Evolutionary conservation across 192 early-diverging fungal species (phyloP), one percentile per base, ranked within the genome.

Genomic region (Fimicolochytrium jonesii): DNA sequence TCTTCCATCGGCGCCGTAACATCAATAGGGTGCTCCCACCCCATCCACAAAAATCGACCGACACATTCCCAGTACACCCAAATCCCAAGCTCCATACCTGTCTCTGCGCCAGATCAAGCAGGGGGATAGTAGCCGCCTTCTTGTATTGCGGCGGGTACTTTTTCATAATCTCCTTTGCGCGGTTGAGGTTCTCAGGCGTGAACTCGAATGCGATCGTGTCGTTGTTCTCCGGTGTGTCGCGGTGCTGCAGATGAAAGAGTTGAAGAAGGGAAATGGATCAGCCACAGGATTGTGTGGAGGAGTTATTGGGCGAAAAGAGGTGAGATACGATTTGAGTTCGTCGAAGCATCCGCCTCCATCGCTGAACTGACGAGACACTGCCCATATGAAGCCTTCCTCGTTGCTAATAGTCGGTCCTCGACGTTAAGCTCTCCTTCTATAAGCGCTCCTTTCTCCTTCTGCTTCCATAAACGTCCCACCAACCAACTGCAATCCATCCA

Each of bases 111-210:
- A 99, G 71, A 67, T 99, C 92, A 50, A 99, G 80, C 30, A 98
- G 79, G 11, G 95, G 95, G 74, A 95, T 93, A 70, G 90, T 88
- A 32, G 95, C 95, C 11, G 86, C 92, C 86, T 96, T 96, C 76
- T 97, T 97, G 82, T 98, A 98, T 74, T 98, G 94, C 36, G 91
- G 80, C 49, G 96, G 96, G 68, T 97, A 99, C 68, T 93, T 94
- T 55, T 82, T 85, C 39, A 99, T 77, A 42, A 99, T 93, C 62
- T 86, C 90, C 50, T 86, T 68, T 17, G 92, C 92, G 23, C 91
- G 81, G 56, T 84, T 73, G 60, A 82, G 61, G 79, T 90, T 94
- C 51, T 91, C 88, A 2, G 83, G 30, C 37, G 79, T 83, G 73
- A 97, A 95, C 70, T 91, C 88, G 64, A 98, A 98, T 23, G 81